phyloP scores from a whole-genome alignment of 768 basidiomycete genomes.

The Tephrocybe sp. region DNA sequence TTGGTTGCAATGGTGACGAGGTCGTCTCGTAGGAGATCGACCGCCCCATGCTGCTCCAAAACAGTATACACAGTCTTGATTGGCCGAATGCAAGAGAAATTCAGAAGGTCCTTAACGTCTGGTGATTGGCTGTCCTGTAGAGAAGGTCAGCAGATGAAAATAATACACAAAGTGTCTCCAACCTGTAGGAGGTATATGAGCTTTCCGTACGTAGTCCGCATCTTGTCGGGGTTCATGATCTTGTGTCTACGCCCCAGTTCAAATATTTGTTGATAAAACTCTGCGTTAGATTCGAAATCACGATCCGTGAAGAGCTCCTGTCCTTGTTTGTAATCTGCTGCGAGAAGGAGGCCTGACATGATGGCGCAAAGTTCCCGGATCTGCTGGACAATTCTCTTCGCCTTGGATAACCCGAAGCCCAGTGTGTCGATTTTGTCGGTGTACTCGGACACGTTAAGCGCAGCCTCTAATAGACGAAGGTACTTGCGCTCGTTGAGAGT shows the following conservation, averaged over 20 bases:
- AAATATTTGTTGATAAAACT: conserved; percentile 79
- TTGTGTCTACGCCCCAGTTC: conserved; percentile 85
- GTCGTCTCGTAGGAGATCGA: conserved; percentile 75
- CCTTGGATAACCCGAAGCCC: conserved; percentile 74
- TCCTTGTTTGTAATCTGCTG: conserved; percentile 87
- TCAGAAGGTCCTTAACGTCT: conserved; percentile 78
- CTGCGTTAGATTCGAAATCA: conserved; percentile 77
- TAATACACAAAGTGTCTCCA: conserved; percentile 21
- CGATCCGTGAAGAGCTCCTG: conserved; percentile 82
- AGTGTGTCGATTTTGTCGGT: conserved; percentile 89
- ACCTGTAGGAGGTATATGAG: conserved; percentile 80
- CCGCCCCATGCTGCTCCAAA: conserved; percentile 61
- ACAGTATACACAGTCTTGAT: conserved; percentile 74
- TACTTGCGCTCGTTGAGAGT: conserved; percentile 77
- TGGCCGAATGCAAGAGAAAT: conserved; percentile 75
- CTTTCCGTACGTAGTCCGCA: conserved; percentile 88
- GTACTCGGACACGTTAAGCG: conserved; percentile 82
- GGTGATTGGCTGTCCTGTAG: conserved; percentile 79
- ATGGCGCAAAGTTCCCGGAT: conserved; percentile 88
- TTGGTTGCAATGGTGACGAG: conserved; percentile 75
- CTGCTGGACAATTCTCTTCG: conserved; percentile 86
- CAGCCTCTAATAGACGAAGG: conserved; percentile 83
- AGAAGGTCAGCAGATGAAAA: conserved; percentile 1
- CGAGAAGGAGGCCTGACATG: conserved; percentile 78
- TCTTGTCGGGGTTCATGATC: conserved; percentile 92